phyloP scores from a whole-genome alignment of 2,329 filamentous ascomycete species.

The Fusarium guadeloupense region DNA sequence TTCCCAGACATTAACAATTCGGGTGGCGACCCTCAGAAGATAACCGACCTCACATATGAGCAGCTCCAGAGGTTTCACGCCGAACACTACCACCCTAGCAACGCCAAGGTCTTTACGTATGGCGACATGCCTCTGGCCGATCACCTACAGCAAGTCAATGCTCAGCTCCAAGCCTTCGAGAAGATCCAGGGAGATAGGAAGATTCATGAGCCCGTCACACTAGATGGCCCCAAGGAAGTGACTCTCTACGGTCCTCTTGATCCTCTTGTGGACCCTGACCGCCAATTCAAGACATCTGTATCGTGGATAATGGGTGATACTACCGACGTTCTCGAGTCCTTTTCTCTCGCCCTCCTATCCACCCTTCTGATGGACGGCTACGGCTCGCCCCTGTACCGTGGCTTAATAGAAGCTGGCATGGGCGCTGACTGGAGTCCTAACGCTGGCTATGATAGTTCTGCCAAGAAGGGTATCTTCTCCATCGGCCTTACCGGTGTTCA shows the following conservation, averaged over 20 bases:
- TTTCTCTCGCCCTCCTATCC: conserved; percentile 83
- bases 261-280: conserved; percentile 83
- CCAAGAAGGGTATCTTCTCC: conserved; percentile 83
- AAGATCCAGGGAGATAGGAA: conserved; percentile 74
- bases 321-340: conserved; percentile 84
- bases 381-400: conserved; percentile 90
- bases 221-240: conserved; percentile 75
- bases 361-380: conserved; percentile 92
- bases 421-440: conserved; percentile 96
- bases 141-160: conserved; percentile 82
- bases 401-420: conserved; percentile 86
- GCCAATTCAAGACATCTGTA: conserved; percentile 92
- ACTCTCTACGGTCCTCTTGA: conserved; percentile 84
- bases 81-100: conserved; percentile 96
- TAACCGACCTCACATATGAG: conserved; percentile 92
- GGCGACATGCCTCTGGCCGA: conserved; percentile 87
- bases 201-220: conserved; percentile 78
- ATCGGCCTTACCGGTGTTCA: conserved; percentile 91
- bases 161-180: conserved; percentile 77
- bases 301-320: conserved; percentile 92
- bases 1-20: conserved; percentile 97
- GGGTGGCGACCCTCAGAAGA: conserved; percentile 94
- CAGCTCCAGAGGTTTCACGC: conserved; percentile 89
- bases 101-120: conserved; percentile 95
- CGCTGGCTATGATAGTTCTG: conserved; percentile 86